phyloP scores from a whole-genome alignment of 495 filamentous ascomycete species.

The Aspergillus ellipticus region DNA sequence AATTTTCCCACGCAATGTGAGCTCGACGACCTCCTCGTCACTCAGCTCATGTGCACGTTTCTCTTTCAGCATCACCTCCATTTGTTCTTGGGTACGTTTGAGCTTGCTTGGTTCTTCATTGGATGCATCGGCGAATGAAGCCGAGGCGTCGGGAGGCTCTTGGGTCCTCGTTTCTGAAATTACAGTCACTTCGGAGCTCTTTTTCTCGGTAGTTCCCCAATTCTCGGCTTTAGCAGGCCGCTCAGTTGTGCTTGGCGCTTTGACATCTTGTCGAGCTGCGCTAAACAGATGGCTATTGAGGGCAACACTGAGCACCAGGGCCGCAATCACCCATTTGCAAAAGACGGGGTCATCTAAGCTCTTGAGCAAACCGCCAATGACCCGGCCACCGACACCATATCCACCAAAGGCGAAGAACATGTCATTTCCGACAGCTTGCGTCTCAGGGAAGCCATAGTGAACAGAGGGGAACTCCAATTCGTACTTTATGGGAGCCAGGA shows the following conservation, averaged over 20 bases:
- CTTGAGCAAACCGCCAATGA: constrained; percentile 1
- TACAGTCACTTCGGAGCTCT: not conserved
- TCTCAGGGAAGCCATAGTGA: not conserved
- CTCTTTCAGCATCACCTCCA: not conserved
- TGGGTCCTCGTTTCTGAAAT: not conserved
- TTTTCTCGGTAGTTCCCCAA: not conserved
- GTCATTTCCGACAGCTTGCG: not conserved
- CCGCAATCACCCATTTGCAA: constrained; percentile 8
- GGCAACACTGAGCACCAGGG: constrained; percentile 3
- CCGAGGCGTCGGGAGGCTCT: not conserved
- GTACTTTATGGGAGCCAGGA: constrained; percentile 9
- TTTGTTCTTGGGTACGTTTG: not conserved
- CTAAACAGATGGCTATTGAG: constrained; percentile 9
- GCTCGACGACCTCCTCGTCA: constrained; percentile 40
- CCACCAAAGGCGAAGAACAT: not conserved
- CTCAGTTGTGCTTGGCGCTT: not conserved
- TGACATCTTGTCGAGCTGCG: not conserved
- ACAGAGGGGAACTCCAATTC: not conserved
- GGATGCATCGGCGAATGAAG: not conserved
- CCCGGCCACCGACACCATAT: constrained; percentile 1
- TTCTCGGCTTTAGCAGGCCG: not conserved
- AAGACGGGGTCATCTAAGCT: constrained; percentile 7
- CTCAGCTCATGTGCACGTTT: not conserved
- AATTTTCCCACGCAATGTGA: constrained; percentile 74
- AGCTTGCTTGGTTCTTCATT: not conserved